phyloP scores from a whole-genome alignment of 257 asterid species.

The Jasminum sambac region DNA sequence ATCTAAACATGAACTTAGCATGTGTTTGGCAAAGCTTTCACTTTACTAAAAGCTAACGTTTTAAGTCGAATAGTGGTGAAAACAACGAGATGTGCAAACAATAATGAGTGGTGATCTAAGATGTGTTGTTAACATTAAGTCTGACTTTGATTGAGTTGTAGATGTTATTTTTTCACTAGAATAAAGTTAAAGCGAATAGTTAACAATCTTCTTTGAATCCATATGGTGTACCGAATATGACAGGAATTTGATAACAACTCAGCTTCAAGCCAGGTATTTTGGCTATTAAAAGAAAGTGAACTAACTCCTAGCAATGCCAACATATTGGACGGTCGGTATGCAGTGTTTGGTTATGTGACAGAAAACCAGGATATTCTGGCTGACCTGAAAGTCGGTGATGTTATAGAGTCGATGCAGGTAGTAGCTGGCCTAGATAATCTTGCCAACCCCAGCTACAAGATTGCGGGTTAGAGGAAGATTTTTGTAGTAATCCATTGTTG shows the following conservation, averaged over 20 bases:
- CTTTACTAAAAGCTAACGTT: too few species aligned
- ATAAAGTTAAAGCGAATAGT: too few species aligned
- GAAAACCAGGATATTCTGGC: conserved; percentile 85
- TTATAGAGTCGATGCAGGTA: conserved; percentile 84
- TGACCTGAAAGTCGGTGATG: conserved; percentile 95
- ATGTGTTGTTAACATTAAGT: too few species aligned
- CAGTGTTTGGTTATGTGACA: conserved; percentile 87
- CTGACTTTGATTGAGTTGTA: too few species aligned
- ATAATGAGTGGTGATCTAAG: too few species aligned
- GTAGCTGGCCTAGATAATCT: conserved; percentile 90
- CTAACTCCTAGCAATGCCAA: conserved; percentile 98
- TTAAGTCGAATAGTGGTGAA: too few species aligned
- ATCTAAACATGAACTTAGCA: conserved; percentile 2
- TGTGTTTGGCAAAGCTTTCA: too few species aligned
- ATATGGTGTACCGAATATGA: background rate
- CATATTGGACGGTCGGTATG: conserved; percentile 88
- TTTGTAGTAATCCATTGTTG: too few species aligned
- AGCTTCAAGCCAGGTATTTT: conserved; percentile 95
- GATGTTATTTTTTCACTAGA: too few species aligned
- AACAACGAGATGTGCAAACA: too few species aligned
- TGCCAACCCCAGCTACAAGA: conserved; percentile 95
- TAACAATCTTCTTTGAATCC: conserved; percentile 13
- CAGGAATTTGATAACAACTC: conserved; percentile 97
- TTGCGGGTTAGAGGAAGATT: conserved; percentile 58
- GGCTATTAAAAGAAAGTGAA: conserved; percentile 98